Evolutionary conservation across 257 asterid genomes (phyloP), one percentile per base, ranked within the genome.

Genomic region (Avicennia marina): DNA sequence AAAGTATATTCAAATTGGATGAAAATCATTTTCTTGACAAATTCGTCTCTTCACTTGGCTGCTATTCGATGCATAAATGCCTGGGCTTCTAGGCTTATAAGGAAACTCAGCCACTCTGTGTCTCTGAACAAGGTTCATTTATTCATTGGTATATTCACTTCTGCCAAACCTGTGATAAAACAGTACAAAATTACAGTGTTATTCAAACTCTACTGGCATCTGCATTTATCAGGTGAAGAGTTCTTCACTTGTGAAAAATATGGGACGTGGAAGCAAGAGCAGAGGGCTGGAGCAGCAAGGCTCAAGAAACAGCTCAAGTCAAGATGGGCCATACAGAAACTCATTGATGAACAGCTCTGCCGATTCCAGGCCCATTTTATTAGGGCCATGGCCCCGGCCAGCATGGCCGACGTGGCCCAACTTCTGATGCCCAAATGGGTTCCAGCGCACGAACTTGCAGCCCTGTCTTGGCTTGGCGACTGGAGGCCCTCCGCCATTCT

Each of bases 401-500:
- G 45, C 55, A 76, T 81, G 68, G 60, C 78, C 1, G 93, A 81
- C 11, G 56, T 83, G 49, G 82, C 84, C 38, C 78, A 72, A 18
- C 72, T 88, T 26, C 72, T 86, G 19, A 77, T 72, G 83, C 98
- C 97, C 40, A 80, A 74, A 16, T 81, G 87, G 78, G 72, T 78
- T 32, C 74, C 81, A 0, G 53, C 95, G 22, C 82, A 62, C 0
- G 97, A 91, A 50, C 74, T 76, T 3, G 95, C 95, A 2, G 82
- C 95, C 29, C 51, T 74, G 0, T 68, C 72, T 6, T 88, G 98
- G 98, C 66, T 80, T 6, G 98, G 98, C 6, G 96, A 81, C 75
- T 91, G 98, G 98, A 52, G 98, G 53, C 98, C 98, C 50, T 78
- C 98, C 63, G 55, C 89, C 40, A 57, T 83, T 9, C 78, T 86